phyloP scores from a whole-genome alignment of 2,329 filamentous ascomycete genomes.

The Magnaporthales sp. region DNA sequence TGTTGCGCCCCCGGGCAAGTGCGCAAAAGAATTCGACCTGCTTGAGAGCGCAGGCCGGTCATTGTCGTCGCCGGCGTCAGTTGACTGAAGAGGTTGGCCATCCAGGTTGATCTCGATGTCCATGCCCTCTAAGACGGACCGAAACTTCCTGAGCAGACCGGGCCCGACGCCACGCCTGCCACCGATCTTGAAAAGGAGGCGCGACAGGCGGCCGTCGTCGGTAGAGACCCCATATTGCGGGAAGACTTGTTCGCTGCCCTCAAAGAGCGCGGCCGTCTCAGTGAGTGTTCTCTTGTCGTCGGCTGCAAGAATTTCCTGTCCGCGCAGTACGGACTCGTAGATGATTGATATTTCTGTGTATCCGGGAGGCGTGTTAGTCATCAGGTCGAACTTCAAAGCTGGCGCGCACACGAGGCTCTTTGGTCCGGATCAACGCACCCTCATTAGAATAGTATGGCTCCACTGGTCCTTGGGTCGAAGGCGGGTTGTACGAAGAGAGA shows the following conservation, averaged over 20 bases:
- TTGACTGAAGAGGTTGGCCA: neutral
- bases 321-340: slow-evolving; percentile 65
- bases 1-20: neutral
- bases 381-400: slow-evolving; percentile 6
- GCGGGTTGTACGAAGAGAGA: slow-evolving; percentile 4
- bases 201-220: slow-evolving; percentile 62
- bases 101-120: slow-evolving; percentile 17
- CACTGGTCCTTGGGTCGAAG: slow-evolving; percentile 11
- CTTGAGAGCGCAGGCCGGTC: neutral
- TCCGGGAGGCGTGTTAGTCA: slow-evolving; percentile 6
- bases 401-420: slow-evolving; percentile 7
- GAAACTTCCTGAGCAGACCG: slow-evolving; percentile 58
- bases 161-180: slow-evolving; percentile 48
- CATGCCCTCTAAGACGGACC: slow-evolving; percentile 56
- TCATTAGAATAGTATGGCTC: slow-evolving; percentile 50
- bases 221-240: slow-evolving; percentile 59
- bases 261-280: slow-evolving; percentile 70
- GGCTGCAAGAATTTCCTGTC: slow-evolving; percentile 52
- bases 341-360: slow-evolving; percentile 66
- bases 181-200: slow-evolving; percentile 72
- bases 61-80: neutral
- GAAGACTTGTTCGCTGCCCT: slow-evolving; percentile 72
- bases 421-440: slow-evolving; percentile 30
- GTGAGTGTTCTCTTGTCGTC: slow-evolving; percentile 53
- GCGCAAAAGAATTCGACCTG: slow-evolving; percentile 1